Base-by-base conservation (phyloP, 2,329 filamentous ascomycete genomes). In the Phialemonium atrogriseum region DNA sequence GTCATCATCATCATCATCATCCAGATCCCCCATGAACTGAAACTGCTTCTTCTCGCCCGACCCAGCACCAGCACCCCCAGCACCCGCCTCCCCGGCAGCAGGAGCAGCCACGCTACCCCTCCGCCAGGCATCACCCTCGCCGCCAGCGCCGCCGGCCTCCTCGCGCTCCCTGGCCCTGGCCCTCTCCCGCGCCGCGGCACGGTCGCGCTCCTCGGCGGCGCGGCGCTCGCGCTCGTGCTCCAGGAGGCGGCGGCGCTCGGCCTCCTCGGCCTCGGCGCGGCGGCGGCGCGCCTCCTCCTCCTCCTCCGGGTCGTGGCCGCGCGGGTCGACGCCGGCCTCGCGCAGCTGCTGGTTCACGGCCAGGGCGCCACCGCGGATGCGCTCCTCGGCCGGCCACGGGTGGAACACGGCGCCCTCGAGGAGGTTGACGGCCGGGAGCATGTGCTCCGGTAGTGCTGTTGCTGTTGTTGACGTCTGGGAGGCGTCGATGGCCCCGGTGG, bases 331-430 rank as follows among this genome's bases (percentile, higher is more conserved):
- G 7, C 77, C 79, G 33, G 66, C 58, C 45, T 81, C 77, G 5
- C 70, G 43, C 39, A 85, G 66, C 15, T 66, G 58, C 46, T 86
- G 77, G 26, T 75, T 70, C 7, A 65, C 62, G 0, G 77, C 79
- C 24, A 93, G 62, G 2, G 77, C 77, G 21, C 85, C 84, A 11
- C 63, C 60, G 19, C 75, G 70, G 40, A 91, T 84, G 37, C 76
- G 70, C 19, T 80, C 73, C 40, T 84, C 77, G 17, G 64, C 65
- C 1, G 84, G 84, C 84, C 84, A 93, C 1, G 85, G 84, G 27
- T 77, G 68, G 59, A 87, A 93, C n/a, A 63, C 49, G 22, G 69
- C 62, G 8, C 70, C 66, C 7, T 66, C 66, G 12, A 68, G 54
- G 0, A 74, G 70, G 27, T 75, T 51, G 42, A 64, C 66, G 32